Evolutionary conservation across 2,329 filamentous ascomycete species (phyloP).

Genomic region (Diaporthe citrichinensis): DNA sequence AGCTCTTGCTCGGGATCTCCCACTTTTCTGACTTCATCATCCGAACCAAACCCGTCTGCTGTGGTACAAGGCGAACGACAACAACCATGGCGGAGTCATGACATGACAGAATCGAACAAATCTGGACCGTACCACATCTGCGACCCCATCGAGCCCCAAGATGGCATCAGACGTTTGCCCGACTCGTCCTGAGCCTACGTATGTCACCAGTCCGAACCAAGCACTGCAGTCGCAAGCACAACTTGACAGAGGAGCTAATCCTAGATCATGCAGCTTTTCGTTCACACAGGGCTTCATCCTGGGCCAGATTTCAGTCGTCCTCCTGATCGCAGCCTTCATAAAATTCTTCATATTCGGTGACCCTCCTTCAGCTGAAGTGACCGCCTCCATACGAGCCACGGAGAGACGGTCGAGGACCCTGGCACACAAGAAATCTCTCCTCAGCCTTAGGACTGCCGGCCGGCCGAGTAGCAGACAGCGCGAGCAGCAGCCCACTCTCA

Average conservation of each 20-base stretch:
- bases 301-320: conserved; percentile 91
- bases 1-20: conserved; percentile 21
- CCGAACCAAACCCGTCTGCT: background rate
- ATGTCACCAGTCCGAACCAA: conserved; percentile 45
- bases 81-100: conserved; percentile 18
- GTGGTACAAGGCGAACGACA: background rate
- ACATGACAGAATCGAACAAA: background rate
- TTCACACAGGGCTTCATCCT: conserved; percentile 96
- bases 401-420: conserved; percentile 81
- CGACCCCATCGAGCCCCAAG: conserved; percentile 27
- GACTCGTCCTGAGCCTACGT: conserved; percentile 61
- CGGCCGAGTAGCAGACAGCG: conserved; percentile 50
- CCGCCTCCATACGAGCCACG: conserved; percentile 80
- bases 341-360: conserved; percentile 99
- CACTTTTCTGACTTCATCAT: conserved; percentile 41
- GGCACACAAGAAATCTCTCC: conserved; percentile 81
- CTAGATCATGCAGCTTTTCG: conserved; percentile 72
- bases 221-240: conserved; percentile 19
- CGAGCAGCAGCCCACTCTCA: conserved; percentile 57
- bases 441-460: conserved; percentile 68
- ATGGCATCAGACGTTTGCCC: conserved; percentile 62
- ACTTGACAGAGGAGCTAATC: conserved; percentile 30
- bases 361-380: conserved; percentile 85
- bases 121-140: background rate
- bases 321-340: conserved; percentile 94